Percentiles rank a stretch among this genome's conserved stretches.
phyloP scores from a whole-genome alignment of 1,284 basidiomycete species.

The Pulchroboletus neoregius region DNA sequence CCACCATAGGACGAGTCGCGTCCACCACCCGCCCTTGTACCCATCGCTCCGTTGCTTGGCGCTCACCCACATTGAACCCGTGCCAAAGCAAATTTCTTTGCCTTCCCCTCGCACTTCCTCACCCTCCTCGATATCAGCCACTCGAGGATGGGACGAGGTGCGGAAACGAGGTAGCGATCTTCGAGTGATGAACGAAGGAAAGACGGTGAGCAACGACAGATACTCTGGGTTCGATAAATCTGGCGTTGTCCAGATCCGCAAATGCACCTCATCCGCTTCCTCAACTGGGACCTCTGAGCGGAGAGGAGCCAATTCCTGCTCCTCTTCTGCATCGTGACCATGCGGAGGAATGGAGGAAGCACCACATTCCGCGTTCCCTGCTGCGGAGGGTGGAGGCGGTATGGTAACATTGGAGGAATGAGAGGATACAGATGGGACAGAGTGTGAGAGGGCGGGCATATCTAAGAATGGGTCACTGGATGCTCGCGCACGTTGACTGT shows the following conservation, averaged over 20 bases:
- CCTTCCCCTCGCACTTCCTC: slow-evolving; percentile 48
- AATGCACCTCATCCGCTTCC: slow-evolving; percentile 47
- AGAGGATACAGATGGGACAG: slow-evolving; percentile 47
- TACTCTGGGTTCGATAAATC: slow-evolving; percentile 66
- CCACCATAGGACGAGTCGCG: slow-evolving; percentile 67
- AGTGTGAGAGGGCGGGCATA: slow-evolving; percentile 54
- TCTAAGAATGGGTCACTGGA: slow-evolving; percentile 78
- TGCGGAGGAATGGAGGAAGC: slow-evolving; percentile 35
- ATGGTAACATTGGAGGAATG: slow-evolving; percentile 47
- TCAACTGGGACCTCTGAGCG: slow-evolving; percentile 40
- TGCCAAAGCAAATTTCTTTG: slow-evolving; percentile 61
- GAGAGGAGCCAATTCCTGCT: slow-evolving; percentile 35
- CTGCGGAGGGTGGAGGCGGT: slow-evolving; percentile 30
- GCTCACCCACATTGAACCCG: slow-evolving; percentile 69
- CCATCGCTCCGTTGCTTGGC: slow-evolving; percentile 50
- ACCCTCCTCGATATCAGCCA: slow-evolving; percentile 62
- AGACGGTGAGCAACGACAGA: slow-evolving; percentile 56
- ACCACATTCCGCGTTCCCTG: slow-evolving; percentile 40
- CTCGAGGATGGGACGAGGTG: slow-evolving; percentile 26
- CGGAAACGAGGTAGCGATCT: slow-evolving; percentile 64
- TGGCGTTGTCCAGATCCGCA: slow-evolving; percentile 68
- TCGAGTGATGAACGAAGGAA: slow-evolving; percentile 65
- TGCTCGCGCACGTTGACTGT: slow-evolving; percentile 61
- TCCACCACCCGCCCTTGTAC: slow-evolving; percentile 74
- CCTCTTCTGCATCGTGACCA: slow-evolving; percentile 32